Base-by-base conservation (phyloP, 1,284 basidiomycete species). In the Ceraceosorus guamensis region DNA sequence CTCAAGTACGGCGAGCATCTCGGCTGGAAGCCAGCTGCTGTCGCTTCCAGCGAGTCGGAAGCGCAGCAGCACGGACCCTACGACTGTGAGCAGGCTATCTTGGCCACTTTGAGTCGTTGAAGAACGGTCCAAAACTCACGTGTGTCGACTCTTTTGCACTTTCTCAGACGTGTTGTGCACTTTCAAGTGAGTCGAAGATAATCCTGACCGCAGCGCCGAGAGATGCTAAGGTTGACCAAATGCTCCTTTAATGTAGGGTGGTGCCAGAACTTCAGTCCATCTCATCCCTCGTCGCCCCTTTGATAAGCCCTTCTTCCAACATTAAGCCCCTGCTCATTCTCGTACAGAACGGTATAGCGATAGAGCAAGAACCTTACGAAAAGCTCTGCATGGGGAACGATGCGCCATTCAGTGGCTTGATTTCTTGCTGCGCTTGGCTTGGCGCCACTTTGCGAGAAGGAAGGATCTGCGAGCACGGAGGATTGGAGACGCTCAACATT, bases 301-400 rank as follows among this genome's bases (percentile, higher is more conserved):
- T 41, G 11, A 16, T 41, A 11, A 41, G 16, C 11, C 39, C 39
- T 41, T 11, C 11, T 16, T 6, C n/a, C 16, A 18, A 3, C 41
- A 48, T 85, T 66, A 69, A 78, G 3, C 79, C 80, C 0, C 82
- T 81, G 1, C 86, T 86, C 64, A 83, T 86, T 1, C 71, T 89
- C 13, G 76, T 89, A 46, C 86, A 88, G 77, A 89, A 90, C 71
- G 87, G 88, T 1, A 78, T 90, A 4, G 84, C 83, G 33, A 83
- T 88, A 24, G 87, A 89, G 69, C 78, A 77, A 32, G 86, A 87
- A 57, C 77, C 88, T 33, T 84, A 85, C 65, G 65, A 80, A 4
- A 79, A 81, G 0, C 70, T 85, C 8, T 80, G 81, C 57, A 50
- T 59, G 2, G 7, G 39, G 13, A 35, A 54, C n/a, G 56, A 60